Evolutionary conservation across 1,284 basidiomycete genomes (phyloP), one percentile per base, ranked within the genome.

Genomic region (Cystobasidium sp.): DNA sequence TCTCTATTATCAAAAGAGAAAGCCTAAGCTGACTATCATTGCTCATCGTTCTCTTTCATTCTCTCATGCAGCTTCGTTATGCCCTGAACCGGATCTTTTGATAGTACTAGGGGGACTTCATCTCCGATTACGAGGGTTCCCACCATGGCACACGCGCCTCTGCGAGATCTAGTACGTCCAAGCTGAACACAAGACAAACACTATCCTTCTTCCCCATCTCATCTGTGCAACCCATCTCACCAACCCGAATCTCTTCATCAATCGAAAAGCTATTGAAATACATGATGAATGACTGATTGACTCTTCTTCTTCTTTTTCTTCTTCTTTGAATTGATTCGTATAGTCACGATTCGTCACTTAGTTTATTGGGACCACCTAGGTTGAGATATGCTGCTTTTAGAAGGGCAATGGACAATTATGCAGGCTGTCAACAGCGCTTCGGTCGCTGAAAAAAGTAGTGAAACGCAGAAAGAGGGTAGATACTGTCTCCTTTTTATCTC

Each of bases 91-190:
- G 0, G 76, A 80, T 22, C 72, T 80, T 0, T 43, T 80, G 6
- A 56, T 79, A 39, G 78, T 80, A 8, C 68, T 78, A 9, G 79
- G 79, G 2, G 79, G 79, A 0, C 75, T 78, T 0, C 77, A 79
- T 62, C 74, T 79, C 2, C 76, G 78, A 18, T 59, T 80, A 5
- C 72, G 64, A 2, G 79, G 78, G 1, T 80, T 79, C 65, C 79
- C 78, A 14, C 79, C 79, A 0, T 80, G 79, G 79, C 78, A 79
- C 49, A 59, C 78, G 12, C 70, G 77, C 0, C 67, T 80, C 5
- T 75, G 78, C 20, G 79, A 80, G 59, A 78, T 80, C 68, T 77
- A 78, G 79, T 79, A 37, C 46, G 78, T 77, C 22, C 20, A 39
- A 41, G 3, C 46, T 58, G 37, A 20, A n/a, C n/a, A n/a, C n/a